Evolutionary conservation across 768 basidiomycete species (phyloP), one percentile per base, ranked within the genome.

Genomic region (Leccinum disarticulatum): DNA sequence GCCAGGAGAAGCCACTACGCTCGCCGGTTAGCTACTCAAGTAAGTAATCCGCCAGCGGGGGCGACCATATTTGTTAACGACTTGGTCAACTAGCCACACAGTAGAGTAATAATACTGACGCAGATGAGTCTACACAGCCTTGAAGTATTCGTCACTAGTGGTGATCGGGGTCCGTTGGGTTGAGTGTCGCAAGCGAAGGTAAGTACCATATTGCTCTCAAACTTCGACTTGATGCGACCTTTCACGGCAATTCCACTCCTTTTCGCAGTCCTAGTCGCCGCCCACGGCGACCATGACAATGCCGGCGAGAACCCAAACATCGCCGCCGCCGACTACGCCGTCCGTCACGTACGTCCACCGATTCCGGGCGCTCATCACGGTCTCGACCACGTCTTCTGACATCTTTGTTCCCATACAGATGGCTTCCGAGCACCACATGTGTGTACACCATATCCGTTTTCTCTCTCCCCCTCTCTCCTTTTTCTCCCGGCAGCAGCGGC

Each of bases 381-480:
- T 50, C 33, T 19, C 27, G 17, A 27, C 33, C 52, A 56, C 53
- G 30, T 59, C 52, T 57, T 55, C 64, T 70, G 49, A 63, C 55
- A 31, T 58, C 56, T 57, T 58, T 56, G n/a, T 64, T 43, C 30
- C 59, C 38, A 41, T 54, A 22, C 74, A 94, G 91, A 95, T 95
- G 93, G 84, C 90, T 50, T 81, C 84, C 28, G 93, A 95, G 68
- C 93, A 95, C 72, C 91, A 93, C 71, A 91, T 92, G 88, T 91
- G 75, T 65, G 76, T 61, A 55, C 47, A 49, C 43, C 55, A 54
- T 54, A 57, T 51, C 52, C 25, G 7, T 50, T 61, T 52, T 30
- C 33, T 19, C 19, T 4, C 33, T 14, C 33, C 25, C 25, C 19
- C n/a, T 9, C 27, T 19, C 19, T 6, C n/a, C 15, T 5, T 9